A percentile compares a stretch with the other conserved stretches of the same genome.
Evolutionary conservation across 176 grass and related monocot species (phyloP).

Genomic region (Oryza glumipatula): DNA sequence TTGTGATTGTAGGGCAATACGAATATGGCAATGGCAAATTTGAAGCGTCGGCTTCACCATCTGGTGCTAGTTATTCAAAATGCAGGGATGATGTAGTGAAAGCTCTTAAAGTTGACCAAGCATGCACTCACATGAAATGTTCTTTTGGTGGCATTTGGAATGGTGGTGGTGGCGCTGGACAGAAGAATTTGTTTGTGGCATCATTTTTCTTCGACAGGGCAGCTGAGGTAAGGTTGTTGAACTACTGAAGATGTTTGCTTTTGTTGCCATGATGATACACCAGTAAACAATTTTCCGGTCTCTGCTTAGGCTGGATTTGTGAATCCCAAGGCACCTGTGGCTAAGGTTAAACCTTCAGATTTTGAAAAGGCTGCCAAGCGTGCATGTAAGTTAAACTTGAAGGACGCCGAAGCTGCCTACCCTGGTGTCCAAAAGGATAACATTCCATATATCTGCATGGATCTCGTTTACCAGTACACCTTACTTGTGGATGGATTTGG

Average conservation of each 20-base stretch:
- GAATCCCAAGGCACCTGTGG: conserved; percentile 64
- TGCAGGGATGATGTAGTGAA: conserved; percentile 76
- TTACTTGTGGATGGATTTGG: conserved; percentile 90
- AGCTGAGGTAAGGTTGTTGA: conserved; percentile 68
- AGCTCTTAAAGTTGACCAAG: conserved; percentile 77
- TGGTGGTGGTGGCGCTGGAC: conserved; percentile 90
- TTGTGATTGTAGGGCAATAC: conserved; percentile 63
- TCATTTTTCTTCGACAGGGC: conserved; percentile 99
- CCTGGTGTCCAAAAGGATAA: conserved; percentile 64
- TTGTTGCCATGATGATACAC: neutral
- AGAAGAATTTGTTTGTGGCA: conserved; percentile 96
- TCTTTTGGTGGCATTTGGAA: conserved; percentile 99
- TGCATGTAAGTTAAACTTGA: conserved; percentile 77
- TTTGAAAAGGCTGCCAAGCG: conserved; percentile 80
- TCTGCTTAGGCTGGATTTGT: conserved; percentile 81
- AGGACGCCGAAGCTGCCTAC: conserved; percentile 62
- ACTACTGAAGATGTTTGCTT: neutral
- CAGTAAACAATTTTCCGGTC: neutral
- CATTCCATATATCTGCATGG: conserved; percentile 93
- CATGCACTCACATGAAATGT: conserved; percentile 97
- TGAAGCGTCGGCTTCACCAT: conserved; percentile 72
- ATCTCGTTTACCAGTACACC: conserved; percentile 95
- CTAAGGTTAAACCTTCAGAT: conserved; percentile 73
- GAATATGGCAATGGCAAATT: conserved; percentile 49
- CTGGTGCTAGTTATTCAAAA: conserved; percentile 73